Percentiles rank a stretch among this genome's conserved stretches.
These are phyloP conservation scores for Toxoplasma gondii DNA, from an alignment of 169 alveolate species.

Conservation along the genomic window DNA sequence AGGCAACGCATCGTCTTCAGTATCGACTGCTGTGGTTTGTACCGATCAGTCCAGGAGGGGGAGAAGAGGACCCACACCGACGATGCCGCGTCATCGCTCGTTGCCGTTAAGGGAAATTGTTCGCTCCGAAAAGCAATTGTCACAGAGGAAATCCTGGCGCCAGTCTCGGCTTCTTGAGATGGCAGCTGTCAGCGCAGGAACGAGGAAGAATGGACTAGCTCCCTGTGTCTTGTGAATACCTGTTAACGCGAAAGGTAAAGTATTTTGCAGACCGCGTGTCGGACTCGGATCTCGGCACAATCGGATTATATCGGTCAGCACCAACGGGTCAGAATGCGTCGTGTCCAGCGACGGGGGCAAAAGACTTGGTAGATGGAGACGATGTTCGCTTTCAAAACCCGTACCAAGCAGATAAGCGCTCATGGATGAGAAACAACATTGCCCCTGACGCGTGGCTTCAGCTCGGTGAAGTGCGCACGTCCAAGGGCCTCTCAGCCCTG, in stretches of 20 bases:
- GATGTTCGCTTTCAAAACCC: background rate
- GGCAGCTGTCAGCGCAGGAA: too few species aligned
- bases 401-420: background rate
- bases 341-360: conserved; percentile 22
- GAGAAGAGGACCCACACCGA: too few species aligned
- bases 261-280: conserved; percentile 39
- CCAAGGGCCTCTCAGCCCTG: background rate
- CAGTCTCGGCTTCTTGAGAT: too few species aligned
- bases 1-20: too few species aligned
- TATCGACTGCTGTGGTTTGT: too few species aligned
- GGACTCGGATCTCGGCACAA: conserved; percentile 36
- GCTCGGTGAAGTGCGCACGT: conserved; percentile 28
- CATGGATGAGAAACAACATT: conserved; percentile 18
- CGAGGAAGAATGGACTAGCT: too few species aligned
- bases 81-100: too few species aligned
- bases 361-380: background rate
- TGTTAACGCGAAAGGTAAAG: background rate
- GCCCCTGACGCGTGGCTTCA: conserved; percentile 37
- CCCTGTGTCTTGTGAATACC: background rate
- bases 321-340: conserved; percentile 7
- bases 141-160: too few species aligned
- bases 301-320: conserved; percentile 31
- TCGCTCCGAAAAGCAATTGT: too few species aligned
- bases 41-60: too few species aligned
- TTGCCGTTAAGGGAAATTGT: too few species aligned